Conservation (phyloP, 345 rosid genomes). For the Gossypium raimondii region DNA sequence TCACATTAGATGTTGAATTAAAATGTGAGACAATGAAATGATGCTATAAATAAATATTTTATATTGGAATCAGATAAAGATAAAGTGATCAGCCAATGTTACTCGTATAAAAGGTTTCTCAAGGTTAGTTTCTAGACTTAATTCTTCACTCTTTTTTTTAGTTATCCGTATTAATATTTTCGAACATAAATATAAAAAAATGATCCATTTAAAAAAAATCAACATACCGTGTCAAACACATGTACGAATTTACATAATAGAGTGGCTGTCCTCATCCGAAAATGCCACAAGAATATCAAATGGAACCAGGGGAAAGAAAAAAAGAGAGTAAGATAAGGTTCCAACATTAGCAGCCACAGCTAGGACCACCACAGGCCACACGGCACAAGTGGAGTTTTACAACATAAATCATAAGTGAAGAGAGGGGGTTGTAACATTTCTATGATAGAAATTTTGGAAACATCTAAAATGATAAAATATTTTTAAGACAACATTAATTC, state of each 20-base stretch:
- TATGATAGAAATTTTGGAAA: background rate
- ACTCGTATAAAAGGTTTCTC: no score
- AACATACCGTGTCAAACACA: no score
- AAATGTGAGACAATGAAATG: background rate
- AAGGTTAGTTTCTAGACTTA: no score
- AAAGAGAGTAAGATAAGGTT: conserved; percentile 9
- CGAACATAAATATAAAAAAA: no score
- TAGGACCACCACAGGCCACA: conserved; percentile 16
- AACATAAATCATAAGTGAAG: conserved; percentile 6
- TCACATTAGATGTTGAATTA: background rate
- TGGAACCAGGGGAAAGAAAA: background rate
- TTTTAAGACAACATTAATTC: conserved; percentile 8
- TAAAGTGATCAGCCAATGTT: background rate
- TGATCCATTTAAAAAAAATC: no score
- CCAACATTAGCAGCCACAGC: conserved; percentile 7
- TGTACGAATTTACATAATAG: background rate
- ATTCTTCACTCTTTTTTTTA: no score
- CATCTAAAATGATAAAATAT: background rate
- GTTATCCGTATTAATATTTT: no score
- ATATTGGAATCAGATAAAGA: background rate
- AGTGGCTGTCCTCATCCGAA: conserved; percentile 11
- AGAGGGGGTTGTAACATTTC: conserved; percentile 17
- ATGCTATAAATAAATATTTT: background rate
- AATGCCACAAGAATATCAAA: conserved; percentile 6
- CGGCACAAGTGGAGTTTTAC: conserved; percentile 17